These are phyloP conservation scores for Lasiosphaeria hispida DNA, from an alignment of 495 filamentous ascomycete species.

Conservation along the genomic window DNA sequence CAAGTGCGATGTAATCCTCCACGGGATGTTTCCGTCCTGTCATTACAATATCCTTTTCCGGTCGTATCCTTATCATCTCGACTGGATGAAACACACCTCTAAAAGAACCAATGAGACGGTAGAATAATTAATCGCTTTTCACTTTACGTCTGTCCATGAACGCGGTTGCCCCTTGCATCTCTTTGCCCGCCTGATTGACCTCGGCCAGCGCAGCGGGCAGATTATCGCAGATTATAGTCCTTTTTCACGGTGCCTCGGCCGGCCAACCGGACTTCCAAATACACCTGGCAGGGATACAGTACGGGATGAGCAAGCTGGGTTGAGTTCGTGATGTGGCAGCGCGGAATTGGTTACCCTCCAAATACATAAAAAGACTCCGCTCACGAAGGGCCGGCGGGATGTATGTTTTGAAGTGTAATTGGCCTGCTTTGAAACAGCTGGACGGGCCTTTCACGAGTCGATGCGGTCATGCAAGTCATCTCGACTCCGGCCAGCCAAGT, in stretches of 20 bases:
- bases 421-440: background rate
- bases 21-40: too few species aligned
- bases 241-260: background rate
- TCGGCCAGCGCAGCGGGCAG: background rate
- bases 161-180: background rate
- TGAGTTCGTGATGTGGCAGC: conserved; percentile 22
- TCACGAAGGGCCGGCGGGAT: background rate
- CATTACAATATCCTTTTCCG: too few species aligned
- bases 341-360: conserved; percentile 10
- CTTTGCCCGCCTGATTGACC: conserved; percentile 5
- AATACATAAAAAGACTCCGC: background rate
- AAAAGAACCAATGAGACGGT: too few species aligned
- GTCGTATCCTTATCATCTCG: too few species aligned
- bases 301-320: background rate
- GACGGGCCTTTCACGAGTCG: conserved; percentile 8
- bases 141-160: conserved; percentile 1
- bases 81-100: too few species aligned
- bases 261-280: too few species aligned
- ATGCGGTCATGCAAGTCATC: conserved; percentile 12
- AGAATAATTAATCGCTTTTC: background rate
- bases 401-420: background rate
- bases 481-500: background rate
- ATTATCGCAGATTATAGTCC: conserved; percentile 13
- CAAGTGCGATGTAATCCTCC: too few species aligned
- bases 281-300: too few species aligned